Evolutionary conservation across 805 yeast species (phyloP), one percentile per base, ranked within the genome.

Genomic region (Cyberlindnera misumaiensis): DNA sequence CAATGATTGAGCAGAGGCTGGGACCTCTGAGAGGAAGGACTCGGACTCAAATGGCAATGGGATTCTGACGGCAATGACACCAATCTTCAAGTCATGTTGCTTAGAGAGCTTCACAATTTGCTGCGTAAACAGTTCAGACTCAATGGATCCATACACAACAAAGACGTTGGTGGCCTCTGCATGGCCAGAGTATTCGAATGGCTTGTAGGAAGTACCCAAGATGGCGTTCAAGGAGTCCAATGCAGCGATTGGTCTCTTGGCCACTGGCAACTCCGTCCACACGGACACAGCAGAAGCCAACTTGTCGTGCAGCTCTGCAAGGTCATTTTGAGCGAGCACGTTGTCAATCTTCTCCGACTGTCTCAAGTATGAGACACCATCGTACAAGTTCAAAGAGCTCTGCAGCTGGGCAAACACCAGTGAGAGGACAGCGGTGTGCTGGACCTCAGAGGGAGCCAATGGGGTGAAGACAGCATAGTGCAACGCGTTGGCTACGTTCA

Each of bases 81-180:
- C 95, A 36, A 76, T 66, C 60, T 13, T 56, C 45, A 36, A 57
- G 8, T 65, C 55, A 28, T 62, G 53, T 15, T 56, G 54, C 26
- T 56, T 15, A 10, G 39, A 27, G 10, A 42, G 32, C 26, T 37
- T 38, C 17, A 32, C 47, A 34, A 80, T 64, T 22, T 72, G 67
- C 20, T 64, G 59, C 34, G 72, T 51, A 30, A 84, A 68, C 40
- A 75, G 62, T 39, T 76, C 66, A 13, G 82, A 64, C 56, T 83
- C 88, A 31, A 72, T 61, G 30, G 93, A 69, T 17, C 96, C 95
- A 47, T 83, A 78, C n/a, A 80, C 68, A 26, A 88, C 90, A 58
- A 84, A 80, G n/a, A 89, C 84, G 17, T 82, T 75, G 32, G 74
- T 75, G 8, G 95, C 80, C 39, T 67, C 60, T 9, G 58, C 56